Percentiles rank a stretch among this genome's conserved stretches.
phyloP scores from a whole-genome alignment of 129 eudicot genomes.

The sunflower (Helianthus annuus) region HanXRQr2.0-SUNRISE NC_035441.2:183419663-183420162 shows the following conservation, averaged over 20 bases:
- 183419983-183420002: conserved; percentile 9
- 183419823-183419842: not conserved
- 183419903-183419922: conserved; percentile 19
- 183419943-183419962: conserved; percentile 14
- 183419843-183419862: not conserved
- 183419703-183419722: not conserved
- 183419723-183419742: conserved; percentile 10
- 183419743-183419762: conserved; percentile 2
- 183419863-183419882: not conserved
- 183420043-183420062: conserved; percentile 23
- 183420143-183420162: conserved; percentile 8
- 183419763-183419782: not conserved
- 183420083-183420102: conserved; percentile 24
- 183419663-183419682: not conserved
- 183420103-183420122: not conserved
- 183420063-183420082: conserved; percentile 30
- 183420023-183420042: conserved; percentile 8
- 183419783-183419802: conserved; percentile 8
- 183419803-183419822: not conserved
- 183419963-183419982: conserved; percentile 10
- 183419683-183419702: conserved; percentile 16
- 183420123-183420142: not conserved
- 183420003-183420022: conserved; percentile 12
- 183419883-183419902: not conserved
- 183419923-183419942: conserved; percentile 26